These are phyloP conservation scores for Hyaloscypha bicolor DNA, from an alignment of 495 filamentous ascomycete species.

Conservation along the genomic window DNA sequence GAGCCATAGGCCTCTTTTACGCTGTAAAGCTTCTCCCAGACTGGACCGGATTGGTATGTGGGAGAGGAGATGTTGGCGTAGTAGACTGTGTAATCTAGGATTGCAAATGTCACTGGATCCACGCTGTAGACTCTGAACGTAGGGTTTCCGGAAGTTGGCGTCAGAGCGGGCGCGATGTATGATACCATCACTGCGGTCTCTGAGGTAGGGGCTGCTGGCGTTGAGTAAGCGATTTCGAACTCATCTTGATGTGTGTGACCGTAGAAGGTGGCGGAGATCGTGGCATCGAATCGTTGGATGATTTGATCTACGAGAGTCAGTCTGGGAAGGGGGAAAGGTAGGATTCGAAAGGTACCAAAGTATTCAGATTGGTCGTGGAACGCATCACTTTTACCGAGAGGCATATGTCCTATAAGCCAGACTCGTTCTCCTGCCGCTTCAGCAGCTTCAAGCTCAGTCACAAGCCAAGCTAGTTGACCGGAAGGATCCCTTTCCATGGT, in stretches of 20 bases:
- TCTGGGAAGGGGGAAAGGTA: background rate
- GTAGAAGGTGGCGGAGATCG: slow-evolving; percentile 58
- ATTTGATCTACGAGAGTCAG: slow-evolving; percentile 41
- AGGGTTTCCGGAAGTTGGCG: slow-evolving; percentile 53
- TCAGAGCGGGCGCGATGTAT: slow-evolving; percentile 56
- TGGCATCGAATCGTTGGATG: slow-evolving; percentile 51
- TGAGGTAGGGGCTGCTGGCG: slow-evolving; percentile 40
- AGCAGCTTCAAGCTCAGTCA: slow-evolving; percentile 50
- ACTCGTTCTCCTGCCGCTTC: slow-evolving; percentile 52
- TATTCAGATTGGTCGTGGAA: slow-evolving; percentile 56
- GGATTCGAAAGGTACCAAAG: slow-evolving; percentile 34
- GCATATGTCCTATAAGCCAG: slow-evolving; percentile 57
- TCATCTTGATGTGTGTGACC: slow-evolving; percentile 57
- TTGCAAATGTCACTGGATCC: slow-evolving; percentile 55
- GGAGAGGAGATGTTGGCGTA: slow-evolving; percentile 51
- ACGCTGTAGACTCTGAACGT: slow-evolving; percentile 60
- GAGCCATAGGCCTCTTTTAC: slow-evolving; percentile 55
- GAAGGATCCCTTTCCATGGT: slow-evolving; percentile 52
- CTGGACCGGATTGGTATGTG: slow-evolving; percentile 44
- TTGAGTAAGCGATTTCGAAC: slow-evolving; percentile 55
- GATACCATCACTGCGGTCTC: slow-evolving; percentile 47
- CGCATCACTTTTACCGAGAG: slow-evolving; percentile 46
- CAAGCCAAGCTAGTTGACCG: slow-evolving; percentile 51
- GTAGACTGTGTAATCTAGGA: slow-evolving; percentile 56
- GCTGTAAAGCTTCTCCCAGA: slow-evolving; percentile 56